A percentile compares a stretch with the other conserved stretches of the same genome.
Conservation (phyloP, 257 asterid species). For the Solanum piurae region DNA sequence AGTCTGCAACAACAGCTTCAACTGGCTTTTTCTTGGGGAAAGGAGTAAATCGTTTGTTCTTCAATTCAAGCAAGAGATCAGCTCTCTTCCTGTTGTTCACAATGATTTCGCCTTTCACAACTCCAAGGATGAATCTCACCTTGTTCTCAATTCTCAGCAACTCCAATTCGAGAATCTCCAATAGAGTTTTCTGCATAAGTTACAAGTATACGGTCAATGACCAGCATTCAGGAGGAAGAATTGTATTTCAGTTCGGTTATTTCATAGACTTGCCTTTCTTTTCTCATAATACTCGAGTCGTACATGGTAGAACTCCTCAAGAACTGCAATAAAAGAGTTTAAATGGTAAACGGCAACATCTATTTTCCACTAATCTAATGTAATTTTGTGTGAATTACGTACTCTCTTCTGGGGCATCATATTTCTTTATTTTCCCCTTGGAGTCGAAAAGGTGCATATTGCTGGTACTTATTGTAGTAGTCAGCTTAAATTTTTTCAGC, state of each 20-base stretch:
- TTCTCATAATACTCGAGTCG: constrained; percentile 79
- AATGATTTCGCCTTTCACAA: constrained; percentile 72
- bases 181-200: constrained; percentile 48
- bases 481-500: constrained; percentile 70
- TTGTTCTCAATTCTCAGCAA: constrained; percentile 69
- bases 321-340: constrained; percentile 42
- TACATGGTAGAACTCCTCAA: constrained; percentile 69
- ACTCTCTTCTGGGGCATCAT: constrained; percentile 93
- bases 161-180: constrained; percentile 67
- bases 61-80: constrained; percentile 68
- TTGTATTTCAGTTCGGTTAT: not conserved
- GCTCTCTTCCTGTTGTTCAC: constrained; percentile 86
- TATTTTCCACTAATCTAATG: not conserved
- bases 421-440: constrained; percentile 72
- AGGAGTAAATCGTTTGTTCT: constrained; percentile 81
- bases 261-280: constrained; percentile 50
- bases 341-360: not conserved
- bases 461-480: constrained; percentile 62
- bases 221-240: not conserved
- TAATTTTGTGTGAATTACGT: constrained; percentile 14
- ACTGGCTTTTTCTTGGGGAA: constrained; percentile 49
- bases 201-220: not conserved
- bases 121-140: constrained; percentile 67
- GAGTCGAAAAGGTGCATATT: constrained; percentile 96
- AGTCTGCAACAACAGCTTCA: constrained; percentile 59